Evolutionary conservation across 1,284 basidiomycete species (phyloP), one percentile per base, ranked within the genome.

Genomic region (Cryptococcus sp.): DNA sequence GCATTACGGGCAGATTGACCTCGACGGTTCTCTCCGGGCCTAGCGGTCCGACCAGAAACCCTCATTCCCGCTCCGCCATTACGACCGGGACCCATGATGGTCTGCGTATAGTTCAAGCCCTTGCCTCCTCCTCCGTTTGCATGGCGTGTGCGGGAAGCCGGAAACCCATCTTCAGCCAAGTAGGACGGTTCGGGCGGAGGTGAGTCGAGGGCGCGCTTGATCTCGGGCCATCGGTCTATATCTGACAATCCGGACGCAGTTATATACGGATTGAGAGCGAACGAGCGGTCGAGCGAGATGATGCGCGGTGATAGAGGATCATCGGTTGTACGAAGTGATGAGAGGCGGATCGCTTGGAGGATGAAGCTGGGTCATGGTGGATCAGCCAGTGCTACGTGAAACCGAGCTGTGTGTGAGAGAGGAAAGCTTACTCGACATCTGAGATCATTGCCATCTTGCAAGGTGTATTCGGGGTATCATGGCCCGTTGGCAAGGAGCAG

Each of bases 301-400:
- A 94, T 83, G 41, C 89, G 85, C 5, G 86, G 81, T 7, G 89
- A 90, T 70, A 90, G 88, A 1, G 87, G 87, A 74, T 93, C 93
- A 60, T 91, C 88, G 42, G 91, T 86, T 66, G 88, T 86, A 59
- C 91, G 88, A n/a, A 96, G 82, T 71, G 94, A 92, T 19, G 88
- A 87, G 31, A 96, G 81, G 3, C 92, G 87, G 13, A 95, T 82
- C 65, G 84, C 86, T 72, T 95, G 93, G 7, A 94, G 88, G 47
- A 93, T 83, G 75, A 88, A 93, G 65, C 93, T 95, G 47, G 3
- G 27, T 50, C 19, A 57, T 25, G 53, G 22, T 11, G 22, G 23
- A 16, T 35, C 31, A 27, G 45, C 17, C 45, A 56, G 44, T 48
- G 47, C 8, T 25, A 8, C 17, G 7, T n/a, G 3, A n/a, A n/a